Conservation (phyloP, 306 rosid genomes). For the Casuarina equisetifolia region DNA sequence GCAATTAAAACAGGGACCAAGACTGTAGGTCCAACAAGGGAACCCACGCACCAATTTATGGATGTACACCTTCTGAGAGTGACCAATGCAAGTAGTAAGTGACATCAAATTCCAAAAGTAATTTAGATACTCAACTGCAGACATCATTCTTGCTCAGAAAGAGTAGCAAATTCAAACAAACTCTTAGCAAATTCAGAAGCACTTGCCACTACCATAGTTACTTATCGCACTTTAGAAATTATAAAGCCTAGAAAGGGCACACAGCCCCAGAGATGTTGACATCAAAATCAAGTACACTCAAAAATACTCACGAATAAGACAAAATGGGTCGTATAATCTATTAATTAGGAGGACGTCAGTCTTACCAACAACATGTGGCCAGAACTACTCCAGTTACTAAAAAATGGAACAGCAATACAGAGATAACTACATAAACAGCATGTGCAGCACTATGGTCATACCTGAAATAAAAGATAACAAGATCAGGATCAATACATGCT, state of each 20-base stretch:
- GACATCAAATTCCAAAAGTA: neutral
- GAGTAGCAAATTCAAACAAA: neutral
- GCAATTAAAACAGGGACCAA: neutral
- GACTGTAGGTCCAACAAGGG: neutral
- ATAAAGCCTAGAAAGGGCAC: neutral
- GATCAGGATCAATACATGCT: constrained; percentile 17
- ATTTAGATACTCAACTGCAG: neutral
- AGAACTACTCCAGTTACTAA: constrained; percentile 69
- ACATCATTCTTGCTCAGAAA: neutral
- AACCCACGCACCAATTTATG: neutral
- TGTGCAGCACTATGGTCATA: constrained; percentile 90
- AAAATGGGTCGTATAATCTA: constrained; percentile 8
- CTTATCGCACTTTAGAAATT: neutral
- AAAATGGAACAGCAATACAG: constrained; percentile 86
- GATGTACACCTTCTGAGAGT: neutral
- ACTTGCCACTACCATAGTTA: neutral
- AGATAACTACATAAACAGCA: constrained; percentile 78
- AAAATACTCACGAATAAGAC: neutral
- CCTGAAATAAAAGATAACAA: constrained; percentile 55
- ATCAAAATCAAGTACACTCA: constrained; percentile 7
- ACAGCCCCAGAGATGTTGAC: neutral
- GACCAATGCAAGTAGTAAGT: neutral
- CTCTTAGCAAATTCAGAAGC: neutral
- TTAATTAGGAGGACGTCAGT: constrained; percentile 21
- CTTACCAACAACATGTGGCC: constrained; percentile 96